Percentiles rank a stretch among this genome's conserved stretches.
Conservation (phyloP, 257 asterid genomes). For the Fraxinus quadrangulata region DNA sequence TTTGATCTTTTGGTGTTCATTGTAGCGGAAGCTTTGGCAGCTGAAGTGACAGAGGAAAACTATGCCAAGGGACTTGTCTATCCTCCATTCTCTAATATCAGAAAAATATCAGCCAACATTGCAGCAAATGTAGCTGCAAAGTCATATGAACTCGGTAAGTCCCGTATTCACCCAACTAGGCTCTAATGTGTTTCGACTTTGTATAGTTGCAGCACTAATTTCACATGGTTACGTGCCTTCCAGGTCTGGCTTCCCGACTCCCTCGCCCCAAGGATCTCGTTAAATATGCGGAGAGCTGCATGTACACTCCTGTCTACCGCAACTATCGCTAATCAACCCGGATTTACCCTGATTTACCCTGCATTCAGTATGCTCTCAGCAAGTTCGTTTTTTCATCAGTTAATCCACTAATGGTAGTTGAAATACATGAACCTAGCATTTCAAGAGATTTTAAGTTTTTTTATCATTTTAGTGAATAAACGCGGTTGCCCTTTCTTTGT, state of each 20-base stretch:
- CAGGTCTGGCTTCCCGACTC: slow-evolving; percentile 84
- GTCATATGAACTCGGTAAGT: slow-evolving; percentile 91
- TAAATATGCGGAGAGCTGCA: slow-evolving; percentile 83
- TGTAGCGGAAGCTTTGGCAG: slow-evolving; percentile 86
- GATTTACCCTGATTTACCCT: not conserved
- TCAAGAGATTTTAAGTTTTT: not conserved
- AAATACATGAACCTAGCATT: not conserved
- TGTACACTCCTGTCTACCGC: slow-evolving; percentile 87
- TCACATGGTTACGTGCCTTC: slow-evolving; percentile 31
- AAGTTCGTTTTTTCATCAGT: slow-evolving; percentile 7
- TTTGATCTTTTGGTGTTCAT: not conserved
- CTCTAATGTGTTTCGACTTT: not conserved
- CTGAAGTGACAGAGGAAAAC: slow-evolving; percentile 69
- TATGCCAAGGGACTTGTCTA: slow-evolving; percentile 73
- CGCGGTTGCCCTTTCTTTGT: not conserved
- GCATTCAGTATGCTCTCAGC: slow-evolving; percentile 6
- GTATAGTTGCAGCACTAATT: not conserved
- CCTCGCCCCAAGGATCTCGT: slow-evolving; percentile 85
- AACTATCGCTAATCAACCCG: slow-evolving; percentile 49
- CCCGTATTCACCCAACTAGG: not conserved
- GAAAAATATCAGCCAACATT: slow-evolving; percentile 84
- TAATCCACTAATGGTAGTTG: not conserved
- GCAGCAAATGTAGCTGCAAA: slow-evolving; percentile 93
- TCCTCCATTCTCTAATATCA: slow-evolving; percentile 79
- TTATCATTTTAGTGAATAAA: not conserved